Evolutionary conservation across 1,284 basidiomycete genomes (phyloP).

Genomic region (Stygiomarasmius scandens): DNA sequence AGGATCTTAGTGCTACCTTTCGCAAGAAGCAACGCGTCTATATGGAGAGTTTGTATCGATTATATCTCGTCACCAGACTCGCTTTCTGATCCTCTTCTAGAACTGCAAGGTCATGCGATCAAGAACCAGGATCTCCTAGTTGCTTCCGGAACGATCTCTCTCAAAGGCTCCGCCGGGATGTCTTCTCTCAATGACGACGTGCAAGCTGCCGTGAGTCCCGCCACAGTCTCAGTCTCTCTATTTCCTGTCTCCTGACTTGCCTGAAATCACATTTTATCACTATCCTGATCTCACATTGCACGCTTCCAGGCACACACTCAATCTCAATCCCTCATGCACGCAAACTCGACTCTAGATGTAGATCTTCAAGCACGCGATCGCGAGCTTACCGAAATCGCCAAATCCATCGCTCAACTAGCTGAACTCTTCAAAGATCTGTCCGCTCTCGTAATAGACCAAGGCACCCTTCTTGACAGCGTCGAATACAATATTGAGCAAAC

Average conservation of each 20-base stretch:
- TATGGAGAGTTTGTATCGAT: constrained; percentile 83
- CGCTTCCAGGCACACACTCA: constrained; percentile 39
- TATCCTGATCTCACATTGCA: background rate
- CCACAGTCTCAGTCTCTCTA: background rate
- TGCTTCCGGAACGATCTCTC: constrained; percentile 82
- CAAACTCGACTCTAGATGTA: constrained; percentile 36
- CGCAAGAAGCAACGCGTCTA: constrained; percentile 97
- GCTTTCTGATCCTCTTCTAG: constrained; percentile 43
- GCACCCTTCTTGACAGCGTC: constrained; percentile 93
- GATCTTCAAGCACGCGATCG: constrained; percentile 70
- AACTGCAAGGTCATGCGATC: constrained; percentile 91
- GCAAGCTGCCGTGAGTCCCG: constrained; percentile 62
- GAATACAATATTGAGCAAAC: constrained; percentile 98
- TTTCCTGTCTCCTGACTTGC: background rate
- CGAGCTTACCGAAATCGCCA: constrained; percentile 90
- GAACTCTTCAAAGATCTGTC: constrained; percentile 97
- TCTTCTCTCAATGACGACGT: constrained; percentile 87
- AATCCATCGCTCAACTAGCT: constrained; percentile 88
- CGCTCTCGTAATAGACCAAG: constrained; percentile 95
- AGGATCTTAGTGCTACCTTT: constrained; percentile 91
- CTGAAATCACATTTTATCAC: background rate
- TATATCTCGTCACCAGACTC: constrained; percentile 19
- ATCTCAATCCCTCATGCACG: constrained; percentile 32
- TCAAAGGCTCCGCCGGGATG: constrained; percentile 78
- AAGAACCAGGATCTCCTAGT: constrained; percentile 91